Evolutionary conservation across 805 yeast species (phyloP), one percentile per base, ranked within the genome.

Genomic region (Kuraishia floccosa): DNA sequence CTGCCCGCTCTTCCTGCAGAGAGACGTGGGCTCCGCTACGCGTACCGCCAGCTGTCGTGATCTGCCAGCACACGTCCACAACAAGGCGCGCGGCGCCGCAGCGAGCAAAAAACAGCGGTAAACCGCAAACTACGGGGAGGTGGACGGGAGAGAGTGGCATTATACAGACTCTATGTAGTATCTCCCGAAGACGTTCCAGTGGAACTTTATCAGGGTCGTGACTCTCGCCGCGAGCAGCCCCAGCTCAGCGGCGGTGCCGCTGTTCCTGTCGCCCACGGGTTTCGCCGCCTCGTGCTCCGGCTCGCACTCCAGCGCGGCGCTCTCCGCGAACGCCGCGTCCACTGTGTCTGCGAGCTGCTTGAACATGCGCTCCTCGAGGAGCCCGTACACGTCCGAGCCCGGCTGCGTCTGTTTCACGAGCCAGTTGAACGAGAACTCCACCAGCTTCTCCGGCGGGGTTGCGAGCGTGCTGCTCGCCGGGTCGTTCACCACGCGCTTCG

Each of bases 361-460:
- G 52, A 76, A 74, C 12, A 73, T 64, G 39, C 76, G 72, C 24
- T 64, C 63, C 53, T 84, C 95, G 66, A 85, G 62, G 30, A 83
- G 62, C 5, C 77, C 76, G 48, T 84, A 84, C 24, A 84, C 80
- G 31, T 71, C 76, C 6, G 89, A 75, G 36, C 62, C 62, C 30
- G 95, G 95, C 54, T 84, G 94, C 9, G 87, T 79, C 54, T 85
- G 94, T 47, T 78, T 82, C 30, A 80, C 62, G 28, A 85, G 63
- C 94, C 95, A 84, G 40, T 76, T 71, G 49, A 72, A 72, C 26
- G 80, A 72, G 50, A 84, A 79, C 31, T 67, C 72, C 27, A 72
- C 60, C 43, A 62, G 43, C 12, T 50, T 39, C 35, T 66, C 67
- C 1, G 65, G 52, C 26, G 55, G 43, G 17, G 58, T 60, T 7